Evolutionary conservation across 2,329 filamentous ascomycete genomes (phyloP).

Genomic region (Exophiala alcalophila): DNA sequence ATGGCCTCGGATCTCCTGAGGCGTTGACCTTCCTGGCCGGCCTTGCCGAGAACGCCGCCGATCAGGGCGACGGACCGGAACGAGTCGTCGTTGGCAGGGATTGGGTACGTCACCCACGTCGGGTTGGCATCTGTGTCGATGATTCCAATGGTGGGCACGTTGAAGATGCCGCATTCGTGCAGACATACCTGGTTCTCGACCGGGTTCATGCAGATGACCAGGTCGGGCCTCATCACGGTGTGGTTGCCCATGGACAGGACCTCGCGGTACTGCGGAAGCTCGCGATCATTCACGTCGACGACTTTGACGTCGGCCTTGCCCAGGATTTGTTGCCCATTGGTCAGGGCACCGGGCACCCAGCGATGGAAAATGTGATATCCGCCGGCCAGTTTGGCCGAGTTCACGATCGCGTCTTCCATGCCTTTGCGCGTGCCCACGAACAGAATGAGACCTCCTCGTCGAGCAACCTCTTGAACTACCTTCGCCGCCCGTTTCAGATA

Average conservation of each 20-base stretch:
- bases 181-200: slow-evolving; percentile 86
- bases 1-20: slow-evolving; percentile 63
- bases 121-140: slow-evolving; percentile 93
- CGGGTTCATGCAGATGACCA: slow-evolving; percentile 90
- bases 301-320: slow-evolving; percentile 66
- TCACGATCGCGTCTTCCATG: slow-evolving; percentile 76
- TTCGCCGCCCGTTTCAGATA: slow-evolving; percentile 91
- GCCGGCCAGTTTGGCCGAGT: slow-evolving; percentile 71
- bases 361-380: slow-evolving; percentile 88
- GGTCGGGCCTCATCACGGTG: slow-evolving; percentile 73
- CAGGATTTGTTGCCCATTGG: slow-evolving; percentile 90
- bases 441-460: slow-evolving; percentile 77
- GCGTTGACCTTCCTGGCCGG: slow-evolving; percentile 72
- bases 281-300: slow-evolving; percentile 70
- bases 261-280: slow-evolving; percentile 59
- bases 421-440: slow-evolving; percentile 85
- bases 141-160: slow-evolving; percentile 89
- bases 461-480: slow-evolving; percentile 82
- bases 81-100: slow-evolving; percentile 96
- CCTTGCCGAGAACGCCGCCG: slow-evolving; percentile 78
- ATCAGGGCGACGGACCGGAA: slow-evolving; percentile 78
- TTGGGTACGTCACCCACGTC: slow-evolving; percentile 91
- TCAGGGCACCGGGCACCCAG: slow-evolving; percentile 89
- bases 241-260: slow-evolving; percentile 58
- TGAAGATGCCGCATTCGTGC: slow-evolving; percentile 84